phyloP scores from a whole-genome alignment of 257 asterid species.

The Nemophila menziesii region DNA sequence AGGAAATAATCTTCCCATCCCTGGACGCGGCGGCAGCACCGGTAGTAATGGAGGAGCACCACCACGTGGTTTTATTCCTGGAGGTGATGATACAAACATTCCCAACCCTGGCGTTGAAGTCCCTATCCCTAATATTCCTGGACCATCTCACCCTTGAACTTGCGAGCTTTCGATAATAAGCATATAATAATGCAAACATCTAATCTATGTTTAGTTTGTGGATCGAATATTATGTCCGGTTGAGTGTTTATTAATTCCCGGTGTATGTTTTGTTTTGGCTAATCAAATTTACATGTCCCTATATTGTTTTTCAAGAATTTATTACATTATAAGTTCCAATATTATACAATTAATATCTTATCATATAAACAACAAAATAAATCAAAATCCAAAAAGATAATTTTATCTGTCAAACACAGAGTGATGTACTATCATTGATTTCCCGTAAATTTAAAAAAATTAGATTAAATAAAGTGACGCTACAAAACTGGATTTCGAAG shows the following conservation, averaged over 20 bases:
- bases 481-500: neutral
- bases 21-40: conserved; percentile 23
- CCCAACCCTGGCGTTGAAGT: conserved; percentile 57
- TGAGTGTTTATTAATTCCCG: neutral
- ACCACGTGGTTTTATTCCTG: conserved; percentile 31
- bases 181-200: neutral
- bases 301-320: neutral
- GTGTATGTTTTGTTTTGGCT: neutral
- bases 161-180: neutral
- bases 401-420: neutral
- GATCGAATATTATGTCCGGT: too few species aligned
- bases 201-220: neutral
- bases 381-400: too few species aligned
- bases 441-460: neutral
- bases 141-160: conserved; percentile 12
- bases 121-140: conserved; percentile 37
- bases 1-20: conserved; percentile 28
- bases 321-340: neutral
- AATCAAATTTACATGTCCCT: too few species aligned
- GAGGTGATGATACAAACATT: conserved; percentile 47
- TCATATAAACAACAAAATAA: too few species aligned
- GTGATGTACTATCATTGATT: neutral
- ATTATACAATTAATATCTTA: too few species aligned
- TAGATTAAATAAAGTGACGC: neutral
- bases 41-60: conserved; percentile 10